Evolutionary conservation across 139 green algal species (phyloP).

Genomic region (Raphidocelis subcapitata): DNA sequence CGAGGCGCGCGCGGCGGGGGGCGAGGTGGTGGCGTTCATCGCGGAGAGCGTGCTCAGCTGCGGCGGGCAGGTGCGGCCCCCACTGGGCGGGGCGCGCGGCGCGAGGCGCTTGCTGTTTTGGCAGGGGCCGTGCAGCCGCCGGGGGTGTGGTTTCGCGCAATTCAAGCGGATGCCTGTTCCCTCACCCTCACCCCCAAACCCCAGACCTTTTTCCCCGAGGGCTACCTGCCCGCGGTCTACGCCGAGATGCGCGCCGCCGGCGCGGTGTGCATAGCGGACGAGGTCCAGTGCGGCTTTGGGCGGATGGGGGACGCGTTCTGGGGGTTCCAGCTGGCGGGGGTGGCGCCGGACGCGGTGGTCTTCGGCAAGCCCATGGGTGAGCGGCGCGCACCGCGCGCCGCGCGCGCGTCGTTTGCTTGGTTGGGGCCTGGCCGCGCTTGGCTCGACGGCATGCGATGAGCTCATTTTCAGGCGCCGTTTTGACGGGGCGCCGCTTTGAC

Average conservation of each 20-base stretch:
- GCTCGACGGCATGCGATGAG: too few species aligned
- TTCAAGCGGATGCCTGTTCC: too few species aligned
- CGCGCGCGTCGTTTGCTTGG: too few species aligned
- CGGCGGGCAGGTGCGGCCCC: constrained; percentile 59
- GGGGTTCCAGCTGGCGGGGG: constrained; percentile 59
- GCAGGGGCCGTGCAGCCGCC: too few species aligned
- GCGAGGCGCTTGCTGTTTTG: too few species aligned
- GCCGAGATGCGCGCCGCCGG: constrained; percentile 49
- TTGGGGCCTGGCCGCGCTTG: too few species aligned
- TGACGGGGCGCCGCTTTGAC: too few species aligned
- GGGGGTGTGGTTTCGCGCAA: too few species aligned
- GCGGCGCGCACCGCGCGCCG: neutral
- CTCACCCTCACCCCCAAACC: too few species aligned
- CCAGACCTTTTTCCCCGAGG: constrained; percentile 13
- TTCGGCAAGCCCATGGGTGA: constrained; percentile 74
- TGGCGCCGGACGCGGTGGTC: constrained; percentile 73
- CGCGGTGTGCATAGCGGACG: constrained; percentile 66
- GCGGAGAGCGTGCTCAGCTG: constrained; percentile 66
- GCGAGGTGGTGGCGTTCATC: constrained; percentile 54
- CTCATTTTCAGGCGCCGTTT: too few species aligned
- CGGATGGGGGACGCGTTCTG: constrained; percentile 62
- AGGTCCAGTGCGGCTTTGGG: constrained; percentile 76
- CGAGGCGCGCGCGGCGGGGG: constrained; percentile 46
- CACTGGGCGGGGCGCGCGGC: too few species aligned
- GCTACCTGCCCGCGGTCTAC: constrained; percentile 46